Evolutionary conservation across 495 filamentous ascomycete species (phyloP).

Genomic region (Talaromyces nanjingensis): DNA sequence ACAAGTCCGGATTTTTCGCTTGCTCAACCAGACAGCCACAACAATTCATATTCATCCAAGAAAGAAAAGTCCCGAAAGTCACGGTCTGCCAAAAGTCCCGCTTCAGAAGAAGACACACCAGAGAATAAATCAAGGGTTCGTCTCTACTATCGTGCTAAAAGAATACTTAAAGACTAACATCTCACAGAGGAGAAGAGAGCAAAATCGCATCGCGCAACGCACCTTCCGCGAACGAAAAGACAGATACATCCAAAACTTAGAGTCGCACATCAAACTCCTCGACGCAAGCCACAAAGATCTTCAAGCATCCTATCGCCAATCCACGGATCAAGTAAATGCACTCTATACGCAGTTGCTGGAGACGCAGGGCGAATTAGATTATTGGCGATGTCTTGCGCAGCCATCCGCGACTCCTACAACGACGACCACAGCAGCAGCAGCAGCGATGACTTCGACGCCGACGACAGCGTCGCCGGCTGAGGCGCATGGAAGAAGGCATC

Average conservation of each 20-base stretch:
- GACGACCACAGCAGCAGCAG: background rate
- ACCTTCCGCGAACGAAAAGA: conserved; percentile 46
- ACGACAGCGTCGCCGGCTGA: background rate
- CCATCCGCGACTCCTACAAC: background rate
- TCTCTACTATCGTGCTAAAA: background rate
- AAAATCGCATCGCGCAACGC: conserved; percentile 50
- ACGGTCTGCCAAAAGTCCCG: background rate
- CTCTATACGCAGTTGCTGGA: conserved; percentile 7
- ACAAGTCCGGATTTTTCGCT: background rate
- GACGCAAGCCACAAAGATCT: conserved; percentile 7
- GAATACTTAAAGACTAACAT: background rate
- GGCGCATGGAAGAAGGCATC: background rate
- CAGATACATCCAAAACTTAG: conserved; percentile 37
- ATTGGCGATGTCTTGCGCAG: conserved; percentile 9
- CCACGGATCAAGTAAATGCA: conserved; percentile 9
- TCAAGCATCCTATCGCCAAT: conserved; percentile 1
- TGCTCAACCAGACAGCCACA: background rate
- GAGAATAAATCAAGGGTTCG: conserved; percentile 8
- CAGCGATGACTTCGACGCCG: background rate
- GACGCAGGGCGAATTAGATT: background rate
- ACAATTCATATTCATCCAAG: background rate
- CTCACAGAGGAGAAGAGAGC: conserved; percentile 45
- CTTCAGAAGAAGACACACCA: conserved; percentile 3
- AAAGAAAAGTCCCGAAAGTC: conserved; percentile 6
- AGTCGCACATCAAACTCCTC: conserved; percentile 14